Percentiles rank a stretch among this genome's conserved stretches.
phyloP scores from a whole-genome alignment of 352 stramenopile species.

The Pythium volutum region DNA sequence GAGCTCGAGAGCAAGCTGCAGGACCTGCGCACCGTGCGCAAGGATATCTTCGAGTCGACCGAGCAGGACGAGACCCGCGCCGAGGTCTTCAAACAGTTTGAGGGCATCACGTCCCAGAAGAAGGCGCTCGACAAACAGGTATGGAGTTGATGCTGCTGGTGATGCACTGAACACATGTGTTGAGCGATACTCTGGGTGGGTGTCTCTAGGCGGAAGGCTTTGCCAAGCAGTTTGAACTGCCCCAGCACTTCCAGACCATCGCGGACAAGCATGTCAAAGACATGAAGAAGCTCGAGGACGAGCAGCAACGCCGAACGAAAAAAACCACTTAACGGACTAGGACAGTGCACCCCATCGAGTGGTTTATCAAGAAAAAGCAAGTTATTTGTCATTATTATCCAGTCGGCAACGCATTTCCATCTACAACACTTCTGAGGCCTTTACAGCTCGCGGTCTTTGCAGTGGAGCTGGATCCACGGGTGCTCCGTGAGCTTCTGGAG shows the following conservation, averaged over 20 bases:
- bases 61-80: slow-evolving; percentile 48
- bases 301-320: slow-evolving; percentile 5
- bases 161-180: neutral
- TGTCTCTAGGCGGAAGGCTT: slow-evolving; percentile 50
- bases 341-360: no score
- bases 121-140: slow-evolving; percentile 59
- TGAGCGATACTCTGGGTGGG: neutral
- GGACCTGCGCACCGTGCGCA: slow-evolving; percentile 51
- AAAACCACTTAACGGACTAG: no score
- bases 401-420: neutral
- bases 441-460: slow-evolving; percentile 26
- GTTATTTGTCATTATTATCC: slow-evolving; percentile 15
- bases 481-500: slow-evolving; percentile 93
- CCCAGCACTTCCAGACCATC: slow-evolving; percentile 65
- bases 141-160: neutral
- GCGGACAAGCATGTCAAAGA: slow-evolving; percentile 47
- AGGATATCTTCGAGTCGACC: slow-evolving; percentile 58
- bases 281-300: slow-evolving; percentile 27
- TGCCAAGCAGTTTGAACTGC: slow-evolving; percentile 73
- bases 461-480: slow-evolving; percentile 92
- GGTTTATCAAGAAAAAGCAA: neutral
- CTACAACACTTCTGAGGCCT: neutral
- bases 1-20: slow-evolving; percentile 63
- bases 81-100: slow-evolving; percentile 58
- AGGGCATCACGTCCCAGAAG: slow-evolving; percentile 54